Percentiles rank a stretch among this genome's conserved stretches.
These are phyloP conservation scores for Phytophthora colocasiae DNA, from an alignment of 352 stramenopile genomes.

Conservation along the genomic window DNA sequence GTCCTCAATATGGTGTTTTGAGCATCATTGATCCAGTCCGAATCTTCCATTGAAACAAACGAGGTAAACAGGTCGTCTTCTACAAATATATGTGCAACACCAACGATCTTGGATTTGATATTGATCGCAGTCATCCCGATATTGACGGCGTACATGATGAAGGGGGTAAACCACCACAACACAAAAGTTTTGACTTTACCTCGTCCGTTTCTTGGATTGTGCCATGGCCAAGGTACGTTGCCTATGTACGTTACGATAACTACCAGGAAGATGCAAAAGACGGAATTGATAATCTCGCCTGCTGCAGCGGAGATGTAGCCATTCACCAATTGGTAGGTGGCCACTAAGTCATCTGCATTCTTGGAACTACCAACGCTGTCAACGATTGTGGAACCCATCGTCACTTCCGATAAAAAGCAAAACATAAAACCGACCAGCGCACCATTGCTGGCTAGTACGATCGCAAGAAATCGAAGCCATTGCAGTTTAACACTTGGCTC, in stretches of 20 bases:
- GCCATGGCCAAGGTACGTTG: no score
- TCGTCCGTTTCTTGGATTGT: no score
- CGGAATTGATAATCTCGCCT: conserved; percentile 33
- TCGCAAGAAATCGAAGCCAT: conserved; percentile 19
- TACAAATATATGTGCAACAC: no score
- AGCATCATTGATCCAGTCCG: no score
- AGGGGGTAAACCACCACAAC: no score
- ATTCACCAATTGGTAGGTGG: conserved; percentile 45
- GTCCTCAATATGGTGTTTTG: conserved; percentile 30
- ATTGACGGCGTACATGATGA: no score
- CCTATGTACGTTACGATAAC: conserved; percentile 41
- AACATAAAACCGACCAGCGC: conserved; percentile 34
- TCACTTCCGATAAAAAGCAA: conserved; percentile 37
- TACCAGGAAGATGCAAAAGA: conserved; percentile 44
- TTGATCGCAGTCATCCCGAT: no score
- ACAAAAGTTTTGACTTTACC: no score
- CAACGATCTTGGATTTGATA: no score
- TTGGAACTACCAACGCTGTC: conserved; percentile 40
- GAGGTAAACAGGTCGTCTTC: neutral
- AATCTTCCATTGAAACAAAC: neutral
- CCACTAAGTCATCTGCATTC: conserved; percentile 42
- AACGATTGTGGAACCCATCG: conserved; percentile 35
- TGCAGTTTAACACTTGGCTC: conserved; percentile 32
- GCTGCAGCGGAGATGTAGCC: conserved; percentile 42
- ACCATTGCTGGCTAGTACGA: conserved; percentile 29